Conservation (phyloP, 2,329 filamentous ascomycete genomes). For the Sporothrix brunneoviolacea region DNA sequence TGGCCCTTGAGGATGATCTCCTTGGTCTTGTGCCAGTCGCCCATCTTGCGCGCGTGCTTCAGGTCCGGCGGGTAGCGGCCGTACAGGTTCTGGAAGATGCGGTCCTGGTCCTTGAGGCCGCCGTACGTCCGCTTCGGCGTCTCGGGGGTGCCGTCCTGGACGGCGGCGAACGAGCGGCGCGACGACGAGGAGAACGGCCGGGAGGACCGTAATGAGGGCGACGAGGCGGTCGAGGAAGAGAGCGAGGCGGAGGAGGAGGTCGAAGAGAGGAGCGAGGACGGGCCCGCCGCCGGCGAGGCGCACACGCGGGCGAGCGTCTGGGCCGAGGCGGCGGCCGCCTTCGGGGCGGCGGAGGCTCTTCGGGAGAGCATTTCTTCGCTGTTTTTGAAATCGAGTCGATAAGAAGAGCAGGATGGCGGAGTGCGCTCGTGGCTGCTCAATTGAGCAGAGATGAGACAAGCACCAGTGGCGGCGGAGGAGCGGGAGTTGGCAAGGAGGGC, state of each 20-base stretch:
- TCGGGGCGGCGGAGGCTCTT: slow-evolving; percentile 14
- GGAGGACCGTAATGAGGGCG: slow-evolving; percentile 1
- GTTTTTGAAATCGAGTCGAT: not conserved
- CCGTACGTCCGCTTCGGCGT: slow-evolving; percentile 69
- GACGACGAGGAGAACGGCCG: slow-evolving; percentile 9
- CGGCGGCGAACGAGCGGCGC: slow-evolving; percentile 65
- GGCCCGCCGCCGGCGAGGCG: too few relatives aligned
- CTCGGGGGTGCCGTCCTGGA: slow-evolving; percentile 55
- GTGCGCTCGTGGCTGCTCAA: slow-evolving; percentile 3
- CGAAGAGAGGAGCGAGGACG: slow-evolving; percentile 27
- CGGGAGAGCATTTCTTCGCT: slow-evolving; percentile 15
- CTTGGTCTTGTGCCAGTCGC: slow-evolving; percentile 98
- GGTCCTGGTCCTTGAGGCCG: slow-evolving; percentile 89
- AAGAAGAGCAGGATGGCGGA: not conserved
- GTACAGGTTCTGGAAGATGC: slow-evolving; percentile 99
- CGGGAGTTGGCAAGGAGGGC: not conserved
- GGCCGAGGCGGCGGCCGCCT: slow-evolving; percentile 30
- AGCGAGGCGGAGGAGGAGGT: not conserved
- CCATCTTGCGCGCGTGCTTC: slow-evolving; percentile 93
- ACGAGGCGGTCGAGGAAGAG: slow-evolving; percentile 1
- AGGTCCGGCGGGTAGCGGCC: slow-evolving; percentile 85
- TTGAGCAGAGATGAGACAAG: slow-evolving; percentile 8
- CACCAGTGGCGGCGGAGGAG: not conserved
- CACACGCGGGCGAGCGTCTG: slow-evolving; percentile 35
- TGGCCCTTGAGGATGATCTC: slow-evolving; percentile 95